Base-by-base conservation (phyloP, 495 filamentous ascomycete species). In the Cryomyces antarcticus region DNA sequence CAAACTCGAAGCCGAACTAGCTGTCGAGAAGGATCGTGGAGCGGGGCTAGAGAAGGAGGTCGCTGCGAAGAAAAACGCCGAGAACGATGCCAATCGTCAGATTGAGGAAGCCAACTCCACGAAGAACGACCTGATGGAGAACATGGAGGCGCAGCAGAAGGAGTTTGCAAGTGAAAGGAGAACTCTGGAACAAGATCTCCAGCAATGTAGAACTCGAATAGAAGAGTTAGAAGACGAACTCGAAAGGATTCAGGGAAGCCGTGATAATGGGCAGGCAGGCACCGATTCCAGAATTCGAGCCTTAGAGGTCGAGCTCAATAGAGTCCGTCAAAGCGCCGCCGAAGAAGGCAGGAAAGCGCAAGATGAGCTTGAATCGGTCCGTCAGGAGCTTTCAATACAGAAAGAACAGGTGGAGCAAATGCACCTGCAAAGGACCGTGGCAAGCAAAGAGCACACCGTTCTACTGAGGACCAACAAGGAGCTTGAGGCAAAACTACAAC, bases 191-290 rank as follows among this genome's bases (percentile, higher is more conserved):
- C 62, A 69, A 12, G 85, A 96, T 58, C 71, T 87, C 41, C 75
- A 73, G 42, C 72, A 73, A 28, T 67, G 82, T 42, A 82, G 80
- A 49, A 64, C 73, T 28, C 80, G 76, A 40, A 66, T 83, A 0
- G 92, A 97, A 49, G 82, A 93, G 47, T 63, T 80, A 24, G 86
- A 96, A 56, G 87, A 94, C 48, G 87, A 92, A 50, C 68, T 95
- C 37, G 84, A 94, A 46, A 69, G 83, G 27, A 67, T 83, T 24
- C 66, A 86, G n/a, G 87, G 83, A 49, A 77, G 76, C 39, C 71
- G 81, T 5, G 82, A 89, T 43, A 77, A 87, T 49, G 82, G 86
- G 48, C 78, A 71, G 53, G 67, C 71, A 5, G 72, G 68, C 2
- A 63, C 70, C 6, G 79, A 92, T 39, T 71, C 80, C 24, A 77